Evolutionary conservation across 2,329 filamentous ascomycete genomes (phyloP).

Genomic region (Penicillium rolfsii): DNA sequence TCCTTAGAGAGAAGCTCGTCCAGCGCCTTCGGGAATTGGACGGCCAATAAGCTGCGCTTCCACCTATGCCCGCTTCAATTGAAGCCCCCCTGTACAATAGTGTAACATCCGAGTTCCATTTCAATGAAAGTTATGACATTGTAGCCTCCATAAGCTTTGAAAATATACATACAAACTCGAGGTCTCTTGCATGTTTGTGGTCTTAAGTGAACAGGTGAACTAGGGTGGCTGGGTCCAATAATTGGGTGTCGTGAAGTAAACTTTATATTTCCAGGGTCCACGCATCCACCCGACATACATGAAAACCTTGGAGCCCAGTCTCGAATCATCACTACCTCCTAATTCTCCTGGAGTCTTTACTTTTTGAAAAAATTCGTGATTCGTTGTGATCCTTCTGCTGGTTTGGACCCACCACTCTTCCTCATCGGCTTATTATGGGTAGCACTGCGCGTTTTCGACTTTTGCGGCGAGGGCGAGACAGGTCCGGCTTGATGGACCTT

Average conservation of each 20-base stretch:
- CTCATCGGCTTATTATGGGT: slow-evolving; percentile 59
- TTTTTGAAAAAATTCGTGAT: slow-evolving; percentile 56
- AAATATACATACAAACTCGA: neutral
- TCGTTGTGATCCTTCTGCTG: slow-evolving; percentile 54
- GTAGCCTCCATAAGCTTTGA: neutral
- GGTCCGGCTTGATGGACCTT: slow-evolving; percentile 25
- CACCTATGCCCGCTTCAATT: neutral
- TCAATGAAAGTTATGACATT: neutral
- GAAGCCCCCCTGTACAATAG: slow-evolving; percentile 3
- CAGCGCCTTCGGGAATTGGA: slow-evolving; percentile 49
- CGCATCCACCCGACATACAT: too few species aligned
- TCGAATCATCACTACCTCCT: neutral
- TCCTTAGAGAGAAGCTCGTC: slow-evolving; percentile 54
- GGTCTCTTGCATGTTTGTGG: too few species aligned
- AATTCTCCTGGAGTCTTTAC: slow-evolving; percentile 20
- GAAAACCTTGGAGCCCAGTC: neutral
- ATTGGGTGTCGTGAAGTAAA: too few species aligned
- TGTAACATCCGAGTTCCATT: neutral
- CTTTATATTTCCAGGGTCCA: neutral
- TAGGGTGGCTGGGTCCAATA: neutral
- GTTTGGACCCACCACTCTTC: slow-evolving; percentile 47
- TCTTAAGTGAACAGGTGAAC: too few species aligned
- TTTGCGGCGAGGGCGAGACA: slow-evolving; percentile 40
- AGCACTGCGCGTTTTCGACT: slow-evolving; percentile 59
- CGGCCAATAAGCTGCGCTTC: slow-evolving; percentile 17